Conservation (phyloP, 2,329 filamentous ascomycete genomes). For the Niveomyces coronatus region DNA sequence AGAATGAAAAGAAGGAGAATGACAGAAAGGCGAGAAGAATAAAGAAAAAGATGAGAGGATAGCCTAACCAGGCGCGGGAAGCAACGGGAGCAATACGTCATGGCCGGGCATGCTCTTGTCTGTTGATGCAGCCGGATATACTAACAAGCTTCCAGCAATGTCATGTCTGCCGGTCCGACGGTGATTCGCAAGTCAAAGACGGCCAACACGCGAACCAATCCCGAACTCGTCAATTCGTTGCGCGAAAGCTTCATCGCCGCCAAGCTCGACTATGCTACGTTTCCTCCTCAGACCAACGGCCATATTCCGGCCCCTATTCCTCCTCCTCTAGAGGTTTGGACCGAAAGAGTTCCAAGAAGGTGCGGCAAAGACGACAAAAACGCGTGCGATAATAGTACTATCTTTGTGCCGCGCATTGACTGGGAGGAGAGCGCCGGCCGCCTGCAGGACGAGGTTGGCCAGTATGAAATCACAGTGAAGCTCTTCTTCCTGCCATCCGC, state of each 20-base stretch:
- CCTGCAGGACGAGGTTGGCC: slow-evolving; percentile 70
- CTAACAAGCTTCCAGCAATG: no score
- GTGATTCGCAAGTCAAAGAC: slow-evolving; percentile 66
- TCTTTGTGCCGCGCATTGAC: slow-evolving; percentile 72
- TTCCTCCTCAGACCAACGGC: slow-evolving; percentile 19
- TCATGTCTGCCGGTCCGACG: slow-evolving; percentile 74
- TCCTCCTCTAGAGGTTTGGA: slow-evolving; percentile 50
- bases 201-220: slow-evolving; percentile 69
- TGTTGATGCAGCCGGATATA: no score
- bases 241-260: slow-evolving; percentile 72
- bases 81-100: no score
- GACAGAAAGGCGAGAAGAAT: no score
- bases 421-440: slow-evolving; percentile 59
- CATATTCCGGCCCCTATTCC: slow-evolving; percentile 20
- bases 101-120: no score
- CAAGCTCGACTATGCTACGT: slow-evolving; percentile 47
- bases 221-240: slow-evolving; percentile 82
- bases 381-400: slow-evolving; percentile 26
- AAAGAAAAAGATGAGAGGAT: no score
- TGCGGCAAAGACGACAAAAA: no score
- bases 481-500: slow-evolving; percentile 80
- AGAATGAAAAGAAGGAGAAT: no score
- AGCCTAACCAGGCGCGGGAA: no score
- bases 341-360: slow-evolving; percentile 40
- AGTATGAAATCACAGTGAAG: slow-evolving; percentile 94